Evolutionary conservation across 2,329 filamentous ascomycete species (phyloP).

Genomic region (Cordyceps cateniannulata): DNA sequence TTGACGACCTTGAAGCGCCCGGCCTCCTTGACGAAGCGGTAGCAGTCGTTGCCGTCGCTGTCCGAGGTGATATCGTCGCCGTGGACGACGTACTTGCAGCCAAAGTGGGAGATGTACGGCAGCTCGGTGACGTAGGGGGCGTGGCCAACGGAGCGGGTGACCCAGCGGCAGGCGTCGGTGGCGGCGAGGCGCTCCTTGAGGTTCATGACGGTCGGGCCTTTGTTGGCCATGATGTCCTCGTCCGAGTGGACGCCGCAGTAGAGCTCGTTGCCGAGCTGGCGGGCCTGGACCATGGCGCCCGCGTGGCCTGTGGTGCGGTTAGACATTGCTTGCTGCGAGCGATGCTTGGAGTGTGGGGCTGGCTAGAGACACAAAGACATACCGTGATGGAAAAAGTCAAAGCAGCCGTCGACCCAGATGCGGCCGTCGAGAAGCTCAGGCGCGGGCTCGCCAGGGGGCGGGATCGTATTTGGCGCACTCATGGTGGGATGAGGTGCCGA

Average conservation of each 20-base stretch:
- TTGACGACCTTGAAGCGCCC: slow-evolving; percentile 95
- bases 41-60: slow-evolving; percentile 89
- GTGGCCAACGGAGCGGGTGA: slow-evolving; percentile 72
- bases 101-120: slow-evolving; percentile 91
- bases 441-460: slow-evolving; percentile 37
- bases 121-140: slow-evolving; percentile 94
- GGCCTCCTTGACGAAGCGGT: slow-evolving; percentile 93
- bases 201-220: slow-evolving; percentile 96
- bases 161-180: slow-evolving; percentile 93
- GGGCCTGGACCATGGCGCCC: slow-evolving; percentile 92
- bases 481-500: slow-evolving; percentile 3
- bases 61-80: slow-evolving; percentile 97
- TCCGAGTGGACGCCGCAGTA: slow-evolving; percentile 93
- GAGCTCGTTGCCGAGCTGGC: slow-evolving; percentile 81
- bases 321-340: not conserved
- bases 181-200: slow-evolving; percentile 83
- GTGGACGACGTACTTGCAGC: slow-evolving; percentile 92
- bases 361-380: slow-evolving; percentile 20
- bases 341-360: not conserved
- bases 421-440: slow-evolving; percentile 58
- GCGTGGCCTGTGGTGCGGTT: slow-evolving; percentile 64
- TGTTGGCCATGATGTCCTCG: slow-evolving; percentile 91
- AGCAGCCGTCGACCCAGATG: slow-evolving; percentile 98
- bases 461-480: slow-evolving; percentile 11
- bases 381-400: slow-evolving; percentile 98